Conservation (phyloP, 768 basidiomycete species). For the Scleroderma citrinum region DNA sequence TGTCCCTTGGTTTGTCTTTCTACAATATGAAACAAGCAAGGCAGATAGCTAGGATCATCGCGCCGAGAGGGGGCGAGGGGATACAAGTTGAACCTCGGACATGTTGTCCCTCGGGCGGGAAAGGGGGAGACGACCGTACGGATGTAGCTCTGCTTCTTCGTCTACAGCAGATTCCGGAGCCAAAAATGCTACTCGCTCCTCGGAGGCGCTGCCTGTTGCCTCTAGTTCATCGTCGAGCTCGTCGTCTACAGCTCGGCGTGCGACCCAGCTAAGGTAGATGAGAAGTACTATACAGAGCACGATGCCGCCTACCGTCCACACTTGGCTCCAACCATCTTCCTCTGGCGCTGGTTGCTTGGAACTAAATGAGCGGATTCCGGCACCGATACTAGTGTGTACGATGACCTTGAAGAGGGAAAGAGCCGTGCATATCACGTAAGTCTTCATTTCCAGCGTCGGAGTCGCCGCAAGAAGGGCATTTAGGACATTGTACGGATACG, state of each 20-base stretch:
- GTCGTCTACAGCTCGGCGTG: slow-evolving; percentile 60
- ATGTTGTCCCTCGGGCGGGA: slow-evolving; percentile 29
- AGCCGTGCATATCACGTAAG: slow-evolving; percentile 75
- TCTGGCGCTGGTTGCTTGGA: slow-evolving; percentile 41
- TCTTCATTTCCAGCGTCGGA: slow-evolving; percentile 71
- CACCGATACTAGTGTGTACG: slow-evolving; percentile 85
- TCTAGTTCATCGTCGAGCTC: slow-evolving; percentile 42
- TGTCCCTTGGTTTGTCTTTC: slow-evolving; percentile 11
- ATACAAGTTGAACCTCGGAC: slow-evolving; percentile 41
- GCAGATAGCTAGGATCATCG: slow-evolving; percentile 6
- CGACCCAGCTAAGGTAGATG: slow-evolving; percentile 75
- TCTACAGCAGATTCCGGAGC: slow-evolving; percentile 17
- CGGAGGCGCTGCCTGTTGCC: slow-evolving; percentile 26
- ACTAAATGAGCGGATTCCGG: slow-evolving; percentile 75
- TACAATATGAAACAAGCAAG: slow-evolving; percentile 9
- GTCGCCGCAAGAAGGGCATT: slow-evolving; percentile 89
- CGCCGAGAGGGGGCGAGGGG: slow-evolving; percentile 14
- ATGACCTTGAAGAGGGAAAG: slow-evolving; percentile 86
- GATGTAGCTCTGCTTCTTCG: slow-evolving; percentile 15
- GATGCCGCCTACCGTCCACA: slow-evolving; percentile 68
- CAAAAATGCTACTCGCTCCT: slow-evolving; percentile 49
- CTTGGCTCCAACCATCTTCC: slow-evolving; percentile 42
- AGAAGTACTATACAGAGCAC: slow-evolving; percentile 68
- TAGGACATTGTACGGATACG: slow-evolving; percentile 92
- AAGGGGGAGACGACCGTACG: slow-evolving; percentile 14